These are phyloP conservation scores for Nigrospora sphaerica DNA, from an alignment of 2,329 filamentous ascomycete species.

Conservation along the genomic window DNA sequence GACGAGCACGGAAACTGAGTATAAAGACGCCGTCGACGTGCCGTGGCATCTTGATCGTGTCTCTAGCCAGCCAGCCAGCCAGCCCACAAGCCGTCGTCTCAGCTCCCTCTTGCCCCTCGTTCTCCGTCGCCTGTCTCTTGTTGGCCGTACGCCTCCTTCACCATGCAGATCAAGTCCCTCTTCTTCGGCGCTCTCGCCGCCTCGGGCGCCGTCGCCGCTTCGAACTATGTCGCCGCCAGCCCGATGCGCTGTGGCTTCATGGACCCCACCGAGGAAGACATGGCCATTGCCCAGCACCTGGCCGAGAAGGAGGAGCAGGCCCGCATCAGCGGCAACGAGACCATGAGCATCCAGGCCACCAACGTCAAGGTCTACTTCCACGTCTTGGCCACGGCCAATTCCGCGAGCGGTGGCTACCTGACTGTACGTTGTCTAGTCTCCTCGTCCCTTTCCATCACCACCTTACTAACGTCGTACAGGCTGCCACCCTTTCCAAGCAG, in stretches of 20 bases:
- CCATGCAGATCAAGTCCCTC: constrained; percentile 1
- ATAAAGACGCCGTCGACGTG: too few relatives aligned
- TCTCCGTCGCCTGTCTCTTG: too few relatives aligned
- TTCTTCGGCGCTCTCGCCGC: background rate
- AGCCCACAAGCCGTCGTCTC: too few relatives aligned
- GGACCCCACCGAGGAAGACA: background rate
- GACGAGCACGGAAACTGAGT: too few relatives aligned
- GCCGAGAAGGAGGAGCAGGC: background rate
- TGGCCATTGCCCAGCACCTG: background rate
- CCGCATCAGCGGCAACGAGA: background rate
- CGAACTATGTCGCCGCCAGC: too few relatives aligned
- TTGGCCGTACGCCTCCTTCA: background rate
- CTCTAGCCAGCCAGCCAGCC: too few relatives aligned
- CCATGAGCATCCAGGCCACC: constrained; percentile 5
- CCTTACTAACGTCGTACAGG: constrained; percentile 6
- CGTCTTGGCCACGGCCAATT: constrained; percentile 13
- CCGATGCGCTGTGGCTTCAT: background rate
- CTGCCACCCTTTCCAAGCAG: constrained; percentile 19
- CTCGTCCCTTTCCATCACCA: background rate
- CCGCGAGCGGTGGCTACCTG: constrained; percentile 17
- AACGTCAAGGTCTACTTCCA: constrained; percentile 24
- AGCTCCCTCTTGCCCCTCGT: too few relatives aligned
- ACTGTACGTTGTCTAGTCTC: background rate
- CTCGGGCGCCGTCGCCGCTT: background rate
- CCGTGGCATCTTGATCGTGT: too few relatives aligned